Base-by-base conservation (phyloP, 208 protist genomes). In the Acanthamoeba lenticulata region DNA sequence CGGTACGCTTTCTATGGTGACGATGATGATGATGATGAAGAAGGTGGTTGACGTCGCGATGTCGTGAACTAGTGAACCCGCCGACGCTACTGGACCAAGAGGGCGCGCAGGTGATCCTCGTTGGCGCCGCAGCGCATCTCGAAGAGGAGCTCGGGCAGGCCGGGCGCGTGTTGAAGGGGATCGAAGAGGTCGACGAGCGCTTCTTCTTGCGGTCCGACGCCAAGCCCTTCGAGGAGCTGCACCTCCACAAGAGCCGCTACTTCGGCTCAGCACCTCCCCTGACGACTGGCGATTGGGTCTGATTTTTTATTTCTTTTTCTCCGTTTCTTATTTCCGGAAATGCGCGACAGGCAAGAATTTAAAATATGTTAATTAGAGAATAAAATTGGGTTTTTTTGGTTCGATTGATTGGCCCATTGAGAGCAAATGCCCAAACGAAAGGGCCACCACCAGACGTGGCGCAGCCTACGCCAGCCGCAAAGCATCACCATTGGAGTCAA, bases 51-150 rank as follows among this genome's bases (percentile, higher is more conserved):
- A n/a, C n/a, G n/a, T n/a, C n/a, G n/a, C n/a, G n/a, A n/a, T n/a
- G n/a, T n/a, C n/a, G n/a, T n/a, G n/a, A n/a, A n/a, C 52, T 21
- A 60, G 72, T 49, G 38, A 83, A 83, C 29, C 72, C 72, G 72
- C 72, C 72, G 24, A 52, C 72, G 40, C 72, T 83, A 27, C 38
- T 83, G 17, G 72, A 83, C 29, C n/a, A 83, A 38, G 72, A 83
- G 42, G 72, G 72, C 13, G 72, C 42, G 38, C 40, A 83, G 40
- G 40, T 83, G 17, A 83, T 83, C 21, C 40, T 83, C 17, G 72
- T 49, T 13, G 72, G 72, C 19, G 72, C 72, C 15, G 5, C 72
- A 2, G 29, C 17, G 42, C 3, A 38, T 32, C 42, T 83, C 4
- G 72, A 42, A 17, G 36, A 49, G 40, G 42, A 83, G 40, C 72